Evolutionary conservation across 768 basidiomycete species (phyloP).

Genomic region (Hysterangium stoloniferum): DNA sequence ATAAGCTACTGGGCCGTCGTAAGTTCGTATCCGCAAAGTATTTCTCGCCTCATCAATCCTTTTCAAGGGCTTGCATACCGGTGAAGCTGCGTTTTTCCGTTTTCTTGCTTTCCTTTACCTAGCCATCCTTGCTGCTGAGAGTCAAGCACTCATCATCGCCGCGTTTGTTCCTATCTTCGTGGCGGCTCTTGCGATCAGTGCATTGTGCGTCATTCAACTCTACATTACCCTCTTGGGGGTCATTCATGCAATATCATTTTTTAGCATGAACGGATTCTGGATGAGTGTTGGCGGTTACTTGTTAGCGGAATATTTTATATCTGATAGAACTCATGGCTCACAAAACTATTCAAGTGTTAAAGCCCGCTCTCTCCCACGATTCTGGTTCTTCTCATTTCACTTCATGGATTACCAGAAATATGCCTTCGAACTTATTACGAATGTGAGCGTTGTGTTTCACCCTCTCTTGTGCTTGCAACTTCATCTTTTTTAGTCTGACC

Average conservation of each 20-base stretch:
- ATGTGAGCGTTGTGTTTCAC: slow-evolving; percentile 18
- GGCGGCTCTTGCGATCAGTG: slow-evolving; percentile 44
- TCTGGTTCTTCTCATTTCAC: slow-evolving; percentile 53
- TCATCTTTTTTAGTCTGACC: slow-evolving; percentile 32
- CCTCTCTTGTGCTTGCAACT: slow-evolving; percentile 13
- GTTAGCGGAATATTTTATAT: neutral
- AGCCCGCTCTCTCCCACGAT: slow-evolving; percentile 43
- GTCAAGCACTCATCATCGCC: slow-evolving; percentile 41
- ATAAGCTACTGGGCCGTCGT: slow-evolving; percentile 18
- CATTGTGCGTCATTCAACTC: slow-evolving; percentile 40
- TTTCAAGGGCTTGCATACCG: slow-evolving; percentile 37
- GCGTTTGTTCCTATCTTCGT: slow-evolving; percentile 50
- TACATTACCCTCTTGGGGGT: neutral
- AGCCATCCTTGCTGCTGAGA: slow-evolving; percentile 44
- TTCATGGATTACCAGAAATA: slow-evolving; percentile 48
- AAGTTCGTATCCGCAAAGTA: neutral
- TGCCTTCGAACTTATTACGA: neutral
- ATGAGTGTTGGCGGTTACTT: slow-evolving; percentile 35
- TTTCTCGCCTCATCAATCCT: slow-evolving; percentile 21
- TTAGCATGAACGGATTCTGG: slow-evolving; percentile 36
- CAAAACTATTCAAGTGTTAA: slow-evolving; percentile 27
- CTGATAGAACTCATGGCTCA: neutral
- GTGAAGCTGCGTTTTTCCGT: slow-evolving; percentile 42
- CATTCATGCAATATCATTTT: neutral
- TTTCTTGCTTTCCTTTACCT: slow-evolving; percentile 49